Evolutionary conservation across 169 alveolate genomes (phyloP).

Genomic region (Theileria annulata): DNA sequence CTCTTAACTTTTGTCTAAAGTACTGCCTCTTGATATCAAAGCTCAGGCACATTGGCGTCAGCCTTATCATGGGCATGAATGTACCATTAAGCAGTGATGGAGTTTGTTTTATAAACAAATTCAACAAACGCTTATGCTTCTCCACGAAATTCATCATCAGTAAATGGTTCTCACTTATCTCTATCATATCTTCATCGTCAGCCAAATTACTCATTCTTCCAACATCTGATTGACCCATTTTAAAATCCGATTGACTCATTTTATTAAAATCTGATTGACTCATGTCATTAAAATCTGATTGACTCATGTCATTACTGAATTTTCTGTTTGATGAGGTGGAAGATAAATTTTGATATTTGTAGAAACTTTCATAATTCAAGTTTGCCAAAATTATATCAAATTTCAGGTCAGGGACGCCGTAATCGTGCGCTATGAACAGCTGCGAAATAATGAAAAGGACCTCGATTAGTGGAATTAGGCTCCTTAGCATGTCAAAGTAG

Average conservation of each 20-base stretch:
- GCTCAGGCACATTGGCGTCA: conserved; percentile 91
- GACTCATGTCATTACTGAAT: background rate
- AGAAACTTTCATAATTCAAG: conserved; percentile 41
- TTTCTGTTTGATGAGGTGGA: background rate
- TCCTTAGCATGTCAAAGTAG: conserved; percentile 14
- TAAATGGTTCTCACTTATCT: conserved; percentile 61
- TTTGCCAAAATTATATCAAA: conserved; percentile 35
- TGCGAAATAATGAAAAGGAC: conserved; percentile 46
- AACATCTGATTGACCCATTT: background rate
- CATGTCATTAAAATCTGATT: background rate
- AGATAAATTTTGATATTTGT: background rate
- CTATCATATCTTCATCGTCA: conserved; percentile 29
- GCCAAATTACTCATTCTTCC: conserved; percentile 8
- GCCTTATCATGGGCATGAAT: conserved; percentile 78
- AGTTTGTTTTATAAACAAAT: conserved; percentile 78
- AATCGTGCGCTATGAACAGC: conserved; percentile 41
- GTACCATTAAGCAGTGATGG: conserved; percentile 82
- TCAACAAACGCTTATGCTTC: conserved; percentile 69
- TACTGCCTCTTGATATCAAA: conserved; percentile 95
- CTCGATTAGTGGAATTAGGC: conserved; percentile 53
- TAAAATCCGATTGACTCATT: background rate
- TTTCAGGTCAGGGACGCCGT: conserved; percentile 25
- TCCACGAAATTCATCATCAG: conserved; percentile 65
- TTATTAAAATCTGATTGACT: background rate
- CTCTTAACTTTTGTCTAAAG: conserved; percentile 89